phyloP scores from a whole-genome alignment of 495 filamentous ascomycete species.

The Trichoderma virens region DNA sequence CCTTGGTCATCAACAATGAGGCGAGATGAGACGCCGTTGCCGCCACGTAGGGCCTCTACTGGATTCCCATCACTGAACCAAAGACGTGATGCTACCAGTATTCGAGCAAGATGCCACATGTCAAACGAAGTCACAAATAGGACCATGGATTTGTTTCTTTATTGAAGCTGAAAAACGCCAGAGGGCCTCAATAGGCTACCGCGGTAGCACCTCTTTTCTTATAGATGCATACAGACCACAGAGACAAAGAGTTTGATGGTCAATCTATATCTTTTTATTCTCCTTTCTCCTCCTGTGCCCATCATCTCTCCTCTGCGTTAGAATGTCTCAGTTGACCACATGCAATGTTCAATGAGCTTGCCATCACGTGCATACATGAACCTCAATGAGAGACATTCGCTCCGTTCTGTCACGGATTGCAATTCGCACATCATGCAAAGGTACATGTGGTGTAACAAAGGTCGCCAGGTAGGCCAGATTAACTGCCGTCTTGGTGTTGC shows the following conservation, averaged over 20 bases:
- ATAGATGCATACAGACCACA: background rate
- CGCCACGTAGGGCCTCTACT: background rate
- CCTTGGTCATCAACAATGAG: constrained; percentile 10
- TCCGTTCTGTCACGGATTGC: too few relatives aligned
- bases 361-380: background rate
- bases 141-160: background rate
- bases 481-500: too few relatives aligned
- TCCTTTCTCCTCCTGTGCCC: background rate
- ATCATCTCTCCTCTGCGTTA: background rate
- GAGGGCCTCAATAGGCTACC: background rate
- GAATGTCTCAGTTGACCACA: background rate
- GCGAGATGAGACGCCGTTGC: background rate
- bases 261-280: background rate
- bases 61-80: background rate
- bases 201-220: background rate
- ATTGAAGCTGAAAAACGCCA: background rate
- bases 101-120: background rate
- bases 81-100: background rate
- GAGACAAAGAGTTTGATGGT: background rate
- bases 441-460: too few relatives aligned
- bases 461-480: too few relatives aligned
- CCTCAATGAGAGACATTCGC: too few relatives aligned
- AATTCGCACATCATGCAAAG: too few relatives aligned
- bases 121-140: background rate
- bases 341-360: background rate